Base-by-base conservation (phyloP, 495 filamentous ascomycete species). In the Daldinia vernicosa region DNA sequence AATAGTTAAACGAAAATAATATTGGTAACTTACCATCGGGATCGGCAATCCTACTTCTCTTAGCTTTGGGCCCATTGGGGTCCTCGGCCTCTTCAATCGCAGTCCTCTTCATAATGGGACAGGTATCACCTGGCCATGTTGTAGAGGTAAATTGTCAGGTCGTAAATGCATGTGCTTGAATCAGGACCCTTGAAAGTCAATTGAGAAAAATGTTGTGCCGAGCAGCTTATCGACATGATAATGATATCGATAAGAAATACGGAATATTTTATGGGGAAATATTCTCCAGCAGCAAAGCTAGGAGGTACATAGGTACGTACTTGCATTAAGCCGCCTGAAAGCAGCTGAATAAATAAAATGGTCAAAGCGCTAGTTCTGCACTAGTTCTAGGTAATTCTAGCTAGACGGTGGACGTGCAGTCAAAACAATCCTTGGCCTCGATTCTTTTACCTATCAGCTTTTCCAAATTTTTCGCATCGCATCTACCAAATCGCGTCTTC, bases 91-190 rank as follows among this genome's bases (percentile, higher is more conserved):
- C 39, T 8, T 75, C 69, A 9, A 14, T 7, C 0, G 72, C 72
- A 43, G 70, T 70, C 65, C 79, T 63, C 66, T 81, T 81, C 73
- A 77, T 80, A 14, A 19, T 67, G 60, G 12, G n/a, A 14, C 12
- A 7, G 15, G 32, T 15, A 51, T n/a, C 19, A 12, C 22, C 57
- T 39, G 35, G 59, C 9, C 54, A 66, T 71, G 11, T 19, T 45
- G 19, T 26, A 59, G 28, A 55, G 8, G 14, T 6, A 33, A 55
- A 32, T 17, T 30, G 14, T 9, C 3, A 28, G 15, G 30, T 19
- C 3, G 28, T 30, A 28, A 12, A 11, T 55, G 15, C n/a, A 55
- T 55, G 52, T 30, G 6, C 52, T 33, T 35, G 14, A 33, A 33
- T 2, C n/a, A 33, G 14, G 50, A 52, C 50, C 24, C 50, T 24